Base-by-base conservation (phyloP, 192 early-diverging fungal genomes). In the Nowakowskiella sp. region DNA sequence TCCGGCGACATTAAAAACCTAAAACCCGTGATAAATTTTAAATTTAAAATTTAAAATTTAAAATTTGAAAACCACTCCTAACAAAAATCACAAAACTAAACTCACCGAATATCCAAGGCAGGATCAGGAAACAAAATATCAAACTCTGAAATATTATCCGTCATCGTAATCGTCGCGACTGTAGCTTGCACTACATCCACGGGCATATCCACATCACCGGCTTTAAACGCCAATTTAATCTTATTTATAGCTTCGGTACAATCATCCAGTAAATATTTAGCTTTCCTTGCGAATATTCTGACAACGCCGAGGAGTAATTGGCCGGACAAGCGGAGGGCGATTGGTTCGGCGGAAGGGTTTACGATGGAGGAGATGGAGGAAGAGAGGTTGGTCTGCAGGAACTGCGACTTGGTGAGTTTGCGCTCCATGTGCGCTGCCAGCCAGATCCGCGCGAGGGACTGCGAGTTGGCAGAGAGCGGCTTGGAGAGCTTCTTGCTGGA, bases 351-450 rank as follows among this genome's bases (percentile, higher is more conserved):
- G 57, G 90, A 85, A 23, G 68, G 70, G 42, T 69, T 53, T 9
- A 77, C 82, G 51, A 88, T 80, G 49, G 95, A 92, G 9, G 86
- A 80, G 52, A 96, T 89, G 1, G 92, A 87, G 19, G 69, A 77
- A 36, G 85, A 72, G 42, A 99, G 82, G 68, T 92, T 91, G n/a
- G 96, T 87, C 49, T 94, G 89, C 43, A 97, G 61, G 48, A 95
- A 82, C 74, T 99, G 92, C 3, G 81, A 71, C 62, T 99, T 99
- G 53, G 84, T 87, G 27, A 99, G 72, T 78, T 99, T 99, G 62
- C 87, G 76, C 69, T 99, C 96, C 84, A 88, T 89, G 57, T 97
- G 91, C 26, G 94, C 89, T 9, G 96, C 96, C 19, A 99, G 80
- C 96, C 96, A 99, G 52, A 96, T 89, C 63, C 88, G 89, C 50